These are phyloP conservation scores for Daldinia sp. DNA, from an alignment of 2,329 filamentous ascomycete species.

Conservation along the genomic window DNA sequence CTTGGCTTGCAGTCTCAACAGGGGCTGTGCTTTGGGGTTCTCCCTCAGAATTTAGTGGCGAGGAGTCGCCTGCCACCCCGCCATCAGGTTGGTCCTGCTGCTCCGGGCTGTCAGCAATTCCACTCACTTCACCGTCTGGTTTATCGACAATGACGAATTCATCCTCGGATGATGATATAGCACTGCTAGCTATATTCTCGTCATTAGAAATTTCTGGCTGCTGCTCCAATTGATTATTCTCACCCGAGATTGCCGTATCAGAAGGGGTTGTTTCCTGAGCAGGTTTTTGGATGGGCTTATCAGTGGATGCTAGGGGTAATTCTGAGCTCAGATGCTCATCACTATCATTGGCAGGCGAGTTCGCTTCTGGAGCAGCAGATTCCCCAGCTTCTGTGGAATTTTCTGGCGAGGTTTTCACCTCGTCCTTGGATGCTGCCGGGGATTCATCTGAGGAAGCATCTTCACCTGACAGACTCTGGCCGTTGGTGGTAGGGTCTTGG, in stretches of 20 bases:
- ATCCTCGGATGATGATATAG: not conserved
- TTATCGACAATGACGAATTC: constrained; percentile 10
- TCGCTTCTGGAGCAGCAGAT: not conserved
- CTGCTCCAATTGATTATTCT: not conserved
- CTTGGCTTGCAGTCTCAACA: not conserved
- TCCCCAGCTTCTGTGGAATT: not conserved
- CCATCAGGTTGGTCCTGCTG: not conserved
- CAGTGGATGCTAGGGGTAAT: not conserved
- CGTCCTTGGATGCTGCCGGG: not conserved
- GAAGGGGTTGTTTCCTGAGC: not conserved
- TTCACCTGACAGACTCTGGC: not conserved
- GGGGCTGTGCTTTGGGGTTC: not conserved
- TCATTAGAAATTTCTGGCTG: not conserved
- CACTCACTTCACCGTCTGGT: not conserved
- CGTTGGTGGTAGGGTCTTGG: not conserved
- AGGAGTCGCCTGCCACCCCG: not conserved
- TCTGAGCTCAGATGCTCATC: not conserved
- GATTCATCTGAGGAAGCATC: not conserved
- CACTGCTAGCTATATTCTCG: not conserved
- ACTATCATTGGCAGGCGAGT: not conserved
- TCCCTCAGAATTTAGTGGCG: not conserved
- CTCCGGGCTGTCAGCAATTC: not conserved
- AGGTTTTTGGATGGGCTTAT: not conserved
- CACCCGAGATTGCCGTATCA: not conserved
- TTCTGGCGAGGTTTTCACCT: not conserved